phyloP scores from a whole-genome alignment of 768 basidiomycete genomes.

The Pleurotus salmoneostramineus region DNA sequence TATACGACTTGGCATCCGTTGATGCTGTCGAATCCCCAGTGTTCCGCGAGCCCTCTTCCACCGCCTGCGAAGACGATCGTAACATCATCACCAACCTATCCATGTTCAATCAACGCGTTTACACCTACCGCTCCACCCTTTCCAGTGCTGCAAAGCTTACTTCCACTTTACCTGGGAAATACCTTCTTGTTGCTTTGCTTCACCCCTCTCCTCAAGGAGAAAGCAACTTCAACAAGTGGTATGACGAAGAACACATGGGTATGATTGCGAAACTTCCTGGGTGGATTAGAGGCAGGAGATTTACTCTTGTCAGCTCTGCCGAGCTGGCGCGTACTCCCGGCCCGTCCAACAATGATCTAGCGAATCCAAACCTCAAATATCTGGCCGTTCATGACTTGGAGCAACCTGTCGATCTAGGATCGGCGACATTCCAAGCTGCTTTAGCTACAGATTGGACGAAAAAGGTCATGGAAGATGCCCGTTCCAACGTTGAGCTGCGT shows the following conservation, averaged over 20 bases:
- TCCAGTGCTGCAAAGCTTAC: slow-evolving; percentile 10
- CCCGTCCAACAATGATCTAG: slow-evolving; percentile 5
- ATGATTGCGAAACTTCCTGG: slow-evolving; percentile 23
- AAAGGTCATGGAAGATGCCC: slow-evolving; percentile 15
- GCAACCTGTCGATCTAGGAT: slow-evolving; percentile 13
- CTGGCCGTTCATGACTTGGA: slow-evolving; percentile 26
- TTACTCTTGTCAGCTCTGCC: slow-evolving; percentile 16
- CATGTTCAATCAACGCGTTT: slow-evolving; percentile 21
- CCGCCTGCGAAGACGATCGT: slow-evolving; percentile 21
- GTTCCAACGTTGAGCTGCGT: slow-evolving; percentile 14
- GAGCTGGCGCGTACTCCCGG: slow-evolving; percentile 13
- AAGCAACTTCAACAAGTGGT: slow-evolving; percentile 31
- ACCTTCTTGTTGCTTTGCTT: slow-evolving; percentile 19
- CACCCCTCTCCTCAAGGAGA: slow-evolving; percentile 18
- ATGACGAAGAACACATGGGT: slow-evolving; percentile 29
- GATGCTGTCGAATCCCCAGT: slow-evolving; percentile 17
- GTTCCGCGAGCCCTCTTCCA: slow-evolving; percentile 17
- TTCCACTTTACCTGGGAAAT: slow-evolving; percentile 17
- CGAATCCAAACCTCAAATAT: slow-evolving; percentile 20
- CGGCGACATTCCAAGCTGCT: slow-evolving; percentile 18
- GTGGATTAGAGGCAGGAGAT: slow-evolving; percentile 25
- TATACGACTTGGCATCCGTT: slow-evolving; percentile 23
- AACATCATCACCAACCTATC: slow-evolving; percentile 18
- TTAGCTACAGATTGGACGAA: slow-evolving; percentile 19
- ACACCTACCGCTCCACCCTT: slow-evolving; percentile 13